A percentile compares a stretch with the other conserved stretches of the same genome.
These are phyloP conservation scores for Exophiala lecanii-corni DNA, from an alignment of 2,329 filamentous ascomycete species.

Conservation along the genomic window DNA sequence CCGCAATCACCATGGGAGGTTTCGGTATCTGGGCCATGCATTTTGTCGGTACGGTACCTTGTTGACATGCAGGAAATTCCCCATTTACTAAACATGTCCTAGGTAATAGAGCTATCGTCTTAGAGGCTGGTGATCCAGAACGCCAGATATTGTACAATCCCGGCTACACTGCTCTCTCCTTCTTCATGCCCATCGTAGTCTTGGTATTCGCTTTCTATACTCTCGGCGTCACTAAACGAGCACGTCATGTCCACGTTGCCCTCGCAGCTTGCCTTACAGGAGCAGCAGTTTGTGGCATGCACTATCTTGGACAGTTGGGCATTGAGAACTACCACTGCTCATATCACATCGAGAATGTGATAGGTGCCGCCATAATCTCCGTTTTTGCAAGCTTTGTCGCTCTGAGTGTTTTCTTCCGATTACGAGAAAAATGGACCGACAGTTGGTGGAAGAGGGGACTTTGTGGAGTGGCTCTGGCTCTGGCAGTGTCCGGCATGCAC, in stretches of 20 bases:
- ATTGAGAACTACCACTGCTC: conserved; percentile 69
- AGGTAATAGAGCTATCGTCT: conserved; percentile 65
- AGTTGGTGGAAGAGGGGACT: conserved; percentile 69
- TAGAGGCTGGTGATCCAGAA: conserved; percentile 57
- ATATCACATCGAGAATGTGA: conserved; percentile 57
- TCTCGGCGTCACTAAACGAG: conserved; percentile 56
- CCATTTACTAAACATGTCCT: no score
- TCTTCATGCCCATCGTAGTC: conserved; percentile 73
- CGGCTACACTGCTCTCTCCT: conserved; percentile 69
- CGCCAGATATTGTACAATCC: conserved; percentile 71
- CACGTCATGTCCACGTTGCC: conserved; percentile 56
- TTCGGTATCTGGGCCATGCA: conserved; percentile 77
- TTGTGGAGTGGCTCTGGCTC: conserved; percentile 64
- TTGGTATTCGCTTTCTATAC: conserved; percentile 68
- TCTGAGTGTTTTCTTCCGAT: conserved; percentile 71
- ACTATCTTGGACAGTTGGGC: conserved; percentile 80
- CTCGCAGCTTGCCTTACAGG: conserved; percentile 67
- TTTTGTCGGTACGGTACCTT: conserved; percentile 57
- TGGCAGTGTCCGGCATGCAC: conserved; percentile 80
- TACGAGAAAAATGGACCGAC: conserved; percentile 70
- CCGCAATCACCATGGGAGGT: conserved; percentile 67
- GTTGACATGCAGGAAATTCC: neutral
- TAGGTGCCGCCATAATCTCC: conserved; percentile 68
- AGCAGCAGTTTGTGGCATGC: conserved; percentile 75
- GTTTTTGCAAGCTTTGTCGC: conserved; percentile 66